phyloP scores from a whole-genome alignment of 371 early-diverging fungal species.

The Circinella minor region DNA sequence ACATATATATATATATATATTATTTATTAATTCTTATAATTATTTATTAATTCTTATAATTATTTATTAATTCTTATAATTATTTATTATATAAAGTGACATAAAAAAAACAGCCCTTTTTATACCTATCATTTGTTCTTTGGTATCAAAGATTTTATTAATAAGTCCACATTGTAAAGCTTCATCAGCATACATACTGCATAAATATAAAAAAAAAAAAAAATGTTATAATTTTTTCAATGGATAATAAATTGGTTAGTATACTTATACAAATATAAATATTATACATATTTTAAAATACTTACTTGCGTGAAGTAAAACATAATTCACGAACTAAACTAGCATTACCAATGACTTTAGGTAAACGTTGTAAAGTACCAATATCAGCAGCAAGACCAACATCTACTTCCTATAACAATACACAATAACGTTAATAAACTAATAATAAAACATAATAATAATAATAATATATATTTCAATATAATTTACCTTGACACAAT shows the following conservation, averaged over 20 bases:
- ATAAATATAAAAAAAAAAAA: no score
- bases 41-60: no score
- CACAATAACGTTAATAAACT: no score
- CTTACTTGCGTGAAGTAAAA: constrained; percentile 78
- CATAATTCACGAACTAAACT: constrained; percentile 90
- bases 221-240: not conserved
- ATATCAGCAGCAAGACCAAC: constrained; percentile 90
- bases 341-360: constrained; percentile 91
- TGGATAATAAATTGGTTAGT: no score
- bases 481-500: constrained; percentile 74
- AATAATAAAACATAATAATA: no score
- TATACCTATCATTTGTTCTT: constrained; percentile 58
- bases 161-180: constrained; percentile 82
- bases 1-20: no score
- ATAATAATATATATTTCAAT: not conserved
- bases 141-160: constrained; percentile 65
- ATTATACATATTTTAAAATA: not conserved
- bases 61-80: not conserved
- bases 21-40: not conserved
- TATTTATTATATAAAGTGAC: not conserved
- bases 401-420: constrained; percentile 72
- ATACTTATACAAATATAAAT: no score
- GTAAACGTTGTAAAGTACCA: constrained; percentile 92
- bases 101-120: not conserved
- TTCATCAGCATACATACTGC: constrained; percentile 62